Base-by-base conservation (phyloP, 352 stramenopile species). In the Saprolegnia diclina region DNA sequence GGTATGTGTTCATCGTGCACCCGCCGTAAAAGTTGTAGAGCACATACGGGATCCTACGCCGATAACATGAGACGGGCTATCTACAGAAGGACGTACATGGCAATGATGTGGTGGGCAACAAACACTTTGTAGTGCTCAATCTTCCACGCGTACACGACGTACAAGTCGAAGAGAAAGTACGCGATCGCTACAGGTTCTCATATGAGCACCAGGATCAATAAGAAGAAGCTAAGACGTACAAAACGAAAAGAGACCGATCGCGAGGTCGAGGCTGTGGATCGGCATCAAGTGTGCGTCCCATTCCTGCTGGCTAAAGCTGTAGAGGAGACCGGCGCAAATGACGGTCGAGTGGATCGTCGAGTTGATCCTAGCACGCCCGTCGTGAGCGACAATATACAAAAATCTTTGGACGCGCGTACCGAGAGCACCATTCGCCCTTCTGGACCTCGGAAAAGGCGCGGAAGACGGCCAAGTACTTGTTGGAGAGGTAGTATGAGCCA, bases 121-220 rank as follows among this genome's bases (percentile, higher is more conserved):
- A 94, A 94, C 48, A 94, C 84, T 46, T 79, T 71, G 82, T 81
- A 92, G 21, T 91, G 71, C 7, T 84, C 82, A 67, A 94, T 79
- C 76, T 85, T 76, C 75, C 76, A 94, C 18, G 77, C 73, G 62
- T 90, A 52, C 45, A 91, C 73, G 69, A 92, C 79, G 72, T 87
- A 85, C 18, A 91, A 67, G 56, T 94, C 86, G 52, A 89, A 90
- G n/a, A 88, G 44, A 57, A 94, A 94, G 74, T 94, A 94, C 19
- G 84, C 86, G 56, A 78, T 88, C 1, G 84, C 86, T 94, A 76
- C 29, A 74, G 21, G 56, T 5, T 59, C 5, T 16, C 42, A 52
- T 53, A 40, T 63, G 19, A 65, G 35, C 7, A 18, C 3, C 9
- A n/a, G n/a, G n/a, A 18, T 13, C 11, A 24, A 18, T 3, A 19